Percentiles rank a stretch among this genome's conserved stretches.
phyloP scores from a whole-genome alignment of 495 filamentous ascomycete species.

The Lasiosphaeria miniovina region DNA sequence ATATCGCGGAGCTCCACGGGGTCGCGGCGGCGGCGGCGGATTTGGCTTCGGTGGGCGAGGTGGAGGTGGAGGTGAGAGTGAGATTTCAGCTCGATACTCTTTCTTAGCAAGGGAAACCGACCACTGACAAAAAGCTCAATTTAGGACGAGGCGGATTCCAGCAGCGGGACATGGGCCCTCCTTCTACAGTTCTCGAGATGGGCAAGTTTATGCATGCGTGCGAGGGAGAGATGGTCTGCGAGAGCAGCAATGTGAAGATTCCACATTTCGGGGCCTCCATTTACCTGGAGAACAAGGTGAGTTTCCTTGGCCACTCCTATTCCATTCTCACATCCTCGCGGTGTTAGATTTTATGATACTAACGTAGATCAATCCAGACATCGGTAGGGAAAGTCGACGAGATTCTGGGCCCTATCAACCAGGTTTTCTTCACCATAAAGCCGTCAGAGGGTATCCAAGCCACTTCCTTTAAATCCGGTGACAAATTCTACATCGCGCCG shows the following conservation, averaged over 20 bases:
- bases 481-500: conserved; percentile 92
- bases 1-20: conserved; percentile 31
- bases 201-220: conserved; percentile 88
- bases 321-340: not conserved
- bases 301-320: not conserved
- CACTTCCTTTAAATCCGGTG: conserved; percentile 87
- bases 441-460: conserved; percentile 92
- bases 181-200: conserved; percentile 65
- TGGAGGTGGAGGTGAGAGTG: conserved; percentile 18
- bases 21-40: conserved; percentile 28
- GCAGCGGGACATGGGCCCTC: conserved; percentile 53
- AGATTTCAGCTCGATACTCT: not conserved
- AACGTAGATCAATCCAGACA: conserved; percentile 48
- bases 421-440: conserved; percentile 98
- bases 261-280: conserved; percentile 99
- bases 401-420: conserved; percentile 90
- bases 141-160: conserved; percentile 53
- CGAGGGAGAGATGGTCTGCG: conserved; percentile 96
- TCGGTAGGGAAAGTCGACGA: conserved; percentile 91
- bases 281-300: conserved; percentile 95
- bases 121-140: not conserved
- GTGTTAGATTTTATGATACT: not conserved
- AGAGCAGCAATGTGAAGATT: conserved; percentile 88
- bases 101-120: not conserved
- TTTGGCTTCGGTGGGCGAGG: conserved; percentile 23